phyloP scores from a whole-genome alignment of 768 basidiomycete species.

The Botryobasidium botryosum region DNA sequence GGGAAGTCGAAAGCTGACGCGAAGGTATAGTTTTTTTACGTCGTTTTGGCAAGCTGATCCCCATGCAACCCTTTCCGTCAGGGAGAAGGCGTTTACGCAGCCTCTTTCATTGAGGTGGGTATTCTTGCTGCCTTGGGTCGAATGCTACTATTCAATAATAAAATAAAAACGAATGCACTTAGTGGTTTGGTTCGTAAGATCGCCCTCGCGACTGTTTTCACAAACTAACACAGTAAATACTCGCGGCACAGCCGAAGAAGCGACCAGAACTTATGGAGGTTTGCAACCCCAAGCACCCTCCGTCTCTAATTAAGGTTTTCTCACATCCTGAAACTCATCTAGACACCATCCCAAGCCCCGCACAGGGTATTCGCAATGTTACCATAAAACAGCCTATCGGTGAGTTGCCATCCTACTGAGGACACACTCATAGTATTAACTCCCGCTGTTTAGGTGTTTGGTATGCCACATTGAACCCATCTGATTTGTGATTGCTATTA shows the following conservation, averaged over 20 bases:
- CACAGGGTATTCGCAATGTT: constrained; percentile 56
- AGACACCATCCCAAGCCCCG: constrained; percentile 72
- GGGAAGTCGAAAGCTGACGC: constrained; percentile 80
- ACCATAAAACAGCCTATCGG: constrained; percentile 89
- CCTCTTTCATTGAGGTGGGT: constrained; percentile 66
- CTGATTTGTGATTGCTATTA: constrained; percentile 2
- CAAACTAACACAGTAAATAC: neutral
- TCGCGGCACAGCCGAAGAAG: constrained; percentile 57
- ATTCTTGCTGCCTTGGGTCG: constrained; percentile 14
- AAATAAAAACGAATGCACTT: neutral
- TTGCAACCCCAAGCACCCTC: constrained; percentile 9
- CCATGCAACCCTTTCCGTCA: constrained; percentile 16
- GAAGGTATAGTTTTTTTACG: constrained; percentile 31
- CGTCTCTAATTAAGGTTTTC: neutral
- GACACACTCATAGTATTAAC: neutral
- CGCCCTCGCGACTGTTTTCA: constrained; percentile 10
- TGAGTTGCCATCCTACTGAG: constrained; percentile 19
- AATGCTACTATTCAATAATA: constrained; percentile 8
- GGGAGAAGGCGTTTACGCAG: constrained; percentile 74
- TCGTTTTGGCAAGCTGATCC: neutral
- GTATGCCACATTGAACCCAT: constrained; percentile 4
- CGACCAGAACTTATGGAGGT: constrained; percentile 84
- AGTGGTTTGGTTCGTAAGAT: constrained; percentile 65
- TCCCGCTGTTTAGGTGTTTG: constrained; percentile 2
- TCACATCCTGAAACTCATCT: constrained; percentile 1